phyloP scores from a whole-genome alignment of 768 basidiomycete species.

The Obba rivulosa region DNA sequence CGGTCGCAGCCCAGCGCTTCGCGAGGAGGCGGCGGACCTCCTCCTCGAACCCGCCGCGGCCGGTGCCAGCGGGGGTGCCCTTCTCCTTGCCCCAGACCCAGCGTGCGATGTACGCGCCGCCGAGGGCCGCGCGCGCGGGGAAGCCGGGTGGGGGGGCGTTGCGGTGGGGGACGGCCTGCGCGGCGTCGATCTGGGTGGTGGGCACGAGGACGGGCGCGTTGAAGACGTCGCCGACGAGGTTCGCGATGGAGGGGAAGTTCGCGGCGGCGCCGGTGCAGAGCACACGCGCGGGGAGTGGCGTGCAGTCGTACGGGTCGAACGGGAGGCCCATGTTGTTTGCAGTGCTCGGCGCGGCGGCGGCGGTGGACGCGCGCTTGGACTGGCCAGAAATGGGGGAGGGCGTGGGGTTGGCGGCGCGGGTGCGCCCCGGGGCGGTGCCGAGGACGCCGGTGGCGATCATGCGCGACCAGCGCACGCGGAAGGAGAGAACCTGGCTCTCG shows the following conservation, averaged over 20 bases:
- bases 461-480: conserved; percentile 78
- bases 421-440: conserved; percentile 35
- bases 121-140: conserved; percentile 65
- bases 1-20: conserved; percentile 69
- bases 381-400: conserved; percentile 17
- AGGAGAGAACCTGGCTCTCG: conserved; percentile 75
- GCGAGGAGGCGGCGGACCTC: conserved; percentile 67
- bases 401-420: conserved; percentile 21
- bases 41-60: conserved; percentile 69
- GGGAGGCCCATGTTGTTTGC: conserved; percentile 53
- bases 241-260: conserved; percentile 79
- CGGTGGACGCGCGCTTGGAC: conserved; percentile 11
- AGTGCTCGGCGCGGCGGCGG: conserved; percentile 10
- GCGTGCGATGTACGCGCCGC: conserved; percentile 73
- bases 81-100: conserved; percentile 82
- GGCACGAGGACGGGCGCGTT: conserved; percentile 78
- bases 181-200: conserved; percentile 69
- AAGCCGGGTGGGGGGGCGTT: conserved; percentile 69
- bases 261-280: conserved; percentile 76
- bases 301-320: conserved; percentile 76
- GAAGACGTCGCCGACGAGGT: conserved; percentile 77
- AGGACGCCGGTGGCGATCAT: conserved; percentile 67
- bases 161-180: conserved; percentile 64
- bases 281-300: conserved; percentile 58
- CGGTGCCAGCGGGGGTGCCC: conserved; percentile 29